phyloP scores from a whole-genome alignment of 1,139 yeast species.

The Yamadazyma aaseri region DNA sequence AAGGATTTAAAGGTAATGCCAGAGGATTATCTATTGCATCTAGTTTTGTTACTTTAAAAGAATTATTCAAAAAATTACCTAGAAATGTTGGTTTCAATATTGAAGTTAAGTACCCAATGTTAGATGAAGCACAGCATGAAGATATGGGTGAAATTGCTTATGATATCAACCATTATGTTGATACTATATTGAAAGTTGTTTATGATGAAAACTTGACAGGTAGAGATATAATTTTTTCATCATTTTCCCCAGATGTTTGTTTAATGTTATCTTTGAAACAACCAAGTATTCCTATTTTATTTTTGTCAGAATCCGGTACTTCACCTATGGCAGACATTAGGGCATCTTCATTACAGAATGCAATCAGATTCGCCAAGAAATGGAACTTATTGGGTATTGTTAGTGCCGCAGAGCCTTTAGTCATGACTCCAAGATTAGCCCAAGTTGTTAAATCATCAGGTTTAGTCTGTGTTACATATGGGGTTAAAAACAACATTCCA shows the following conservation, averaged over 20 bases:
- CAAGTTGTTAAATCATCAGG: conserved; percentile 88
- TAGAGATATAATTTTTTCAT: conserved; percentile 85
- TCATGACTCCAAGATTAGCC: conserved; percentile 84
- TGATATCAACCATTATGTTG: conserved; percentile 85
- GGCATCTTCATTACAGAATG: conserved; percentile 86
- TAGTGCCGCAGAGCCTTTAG: conserved; percentile 81
- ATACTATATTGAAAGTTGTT: conserved; percentile 75
- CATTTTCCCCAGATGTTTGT: conserved; percentile 95
- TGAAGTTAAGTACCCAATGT: conserved; percentile 94
- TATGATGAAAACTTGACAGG: conserved; percentile 74
- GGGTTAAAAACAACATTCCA: conserved; percentile 81
- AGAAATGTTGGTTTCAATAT: conserved; percentile 87
- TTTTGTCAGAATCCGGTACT: conserved; percentile 87
- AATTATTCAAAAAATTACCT: conserved; percentile 80
- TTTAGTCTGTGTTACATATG: conserved; percentile 91
- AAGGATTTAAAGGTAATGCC: conserved; percentile 88
- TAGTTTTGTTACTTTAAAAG: conserved; percentile 84
- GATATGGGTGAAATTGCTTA: conserved; percentile 84
- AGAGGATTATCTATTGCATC: conserved; percentile 91
- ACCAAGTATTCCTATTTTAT: conserved; percentile 88
- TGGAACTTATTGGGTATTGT: conserved; percentile 95
- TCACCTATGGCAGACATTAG: conserved; percentile 82
- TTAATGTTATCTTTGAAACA: conserved; percentile 83
- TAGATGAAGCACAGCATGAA: conserved; percentile 87
- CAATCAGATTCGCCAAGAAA: conserved; percentile 83